phyloP scores from a whole-genome alignment of 2,329 filamentous ascomycete species.

The Diaporthe sp. region DNA sequence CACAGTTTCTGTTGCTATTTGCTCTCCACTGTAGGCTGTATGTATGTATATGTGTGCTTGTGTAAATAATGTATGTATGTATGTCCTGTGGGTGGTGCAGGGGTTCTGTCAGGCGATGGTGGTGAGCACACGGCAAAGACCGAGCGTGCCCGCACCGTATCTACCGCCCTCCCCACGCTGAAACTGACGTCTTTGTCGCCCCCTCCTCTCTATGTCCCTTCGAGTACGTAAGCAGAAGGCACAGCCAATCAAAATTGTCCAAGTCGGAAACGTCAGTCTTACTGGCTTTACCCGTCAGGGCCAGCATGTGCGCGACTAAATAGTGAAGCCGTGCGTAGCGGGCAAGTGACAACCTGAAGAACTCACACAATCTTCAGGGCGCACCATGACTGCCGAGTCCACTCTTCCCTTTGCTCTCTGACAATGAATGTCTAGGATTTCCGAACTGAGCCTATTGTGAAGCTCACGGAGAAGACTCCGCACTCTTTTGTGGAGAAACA shows the following conservation, averaged over 20 bases:
- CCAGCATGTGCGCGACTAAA: not conserved
- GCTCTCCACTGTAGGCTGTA: not conserved
- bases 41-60: no score
- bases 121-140: not conserved
- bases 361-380: no score
- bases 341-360: no score
- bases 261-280: not conserved
- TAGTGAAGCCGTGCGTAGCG: no score
- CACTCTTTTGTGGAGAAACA: no score
- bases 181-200: not conserved
- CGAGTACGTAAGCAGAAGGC: not conserved
- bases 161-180: not conserved
- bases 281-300: not conserved
- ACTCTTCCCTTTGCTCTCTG: no score
- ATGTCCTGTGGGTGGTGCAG: no score
- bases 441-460: no score
- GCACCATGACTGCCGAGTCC: no score
- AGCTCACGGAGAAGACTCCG: no score
- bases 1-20: not conserved
- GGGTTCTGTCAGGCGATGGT: not conserved
- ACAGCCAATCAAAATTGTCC: not conserved
- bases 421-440: no score
- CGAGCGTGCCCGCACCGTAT: not conserved
- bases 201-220: not conserved
- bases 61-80: no score